Base-by-base conservation (phyloP, 495 filamentous ascomycete genomes). In the Emericellopsis terricola region DNA sequence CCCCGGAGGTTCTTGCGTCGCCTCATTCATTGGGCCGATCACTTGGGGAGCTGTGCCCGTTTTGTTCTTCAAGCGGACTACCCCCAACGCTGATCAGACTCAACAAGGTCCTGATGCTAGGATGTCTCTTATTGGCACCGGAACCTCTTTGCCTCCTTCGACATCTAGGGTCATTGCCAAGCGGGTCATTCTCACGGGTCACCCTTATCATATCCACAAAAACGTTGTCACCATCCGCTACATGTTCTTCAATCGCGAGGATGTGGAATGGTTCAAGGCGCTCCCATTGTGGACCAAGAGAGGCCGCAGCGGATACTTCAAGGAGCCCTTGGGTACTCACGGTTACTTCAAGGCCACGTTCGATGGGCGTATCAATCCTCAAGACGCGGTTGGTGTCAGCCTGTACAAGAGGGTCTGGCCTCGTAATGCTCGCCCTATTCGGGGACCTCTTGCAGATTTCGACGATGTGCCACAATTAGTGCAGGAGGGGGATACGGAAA, bases 341-440 rank as follows among this genome's bases (percentile, higher is more conserved):
- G 89, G 89, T 31, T 97, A 96, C 62, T 96, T 96, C 65, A 97
- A 97, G 69, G 87, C 86, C 4, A 92, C 79, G 15, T 97, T 97
- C 60, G 91, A 97, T 55, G 83, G 76, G 16, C 81, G 75, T 51
- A 82, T 96, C 52, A 93, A 93, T 56, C 84, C 89, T 4, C 78
- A 91, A 55, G 89, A 97, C 52, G 71, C 83, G 4, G 72, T 97
- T 26, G 91, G 81, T 23, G 78, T 96, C 41, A 86, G 79, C 64
- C 48, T 94, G 51, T 93, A 91, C 55, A 94, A 94, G 73, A 62
- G 86, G 29, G 78, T 93, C 28, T 94, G 81, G 72, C 86, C 86
- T 13, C 67, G 81, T 35, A 64, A 56, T 41, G 71, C 85, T 6
- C 57, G 49, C 41, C 50, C 65, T 33, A 67, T 79, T 46, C 45